These are phyloP conservation scores for Fusarium tjaetaba DNA, from an alignment of 2,329 filamentous ascomycete species.

Conservation along the genomic window DNA sequence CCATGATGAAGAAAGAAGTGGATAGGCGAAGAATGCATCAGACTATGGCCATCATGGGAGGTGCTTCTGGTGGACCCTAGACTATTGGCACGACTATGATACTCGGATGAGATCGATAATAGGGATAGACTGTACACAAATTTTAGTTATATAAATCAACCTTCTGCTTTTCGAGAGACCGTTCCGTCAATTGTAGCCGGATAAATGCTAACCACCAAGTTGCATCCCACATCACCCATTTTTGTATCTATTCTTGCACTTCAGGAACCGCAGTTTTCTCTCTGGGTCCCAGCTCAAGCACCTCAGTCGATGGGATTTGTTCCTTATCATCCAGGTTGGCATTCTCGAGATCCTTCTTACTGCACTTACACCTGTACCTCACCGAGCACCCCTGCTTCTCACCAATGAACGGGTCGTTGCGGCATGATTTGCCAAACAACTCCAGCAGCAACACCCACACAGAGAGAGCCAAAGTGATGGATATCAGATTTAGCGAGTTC, in stretches of 20 bases:
- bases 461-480: constrained; percentile 56
- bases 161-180: not conserved
- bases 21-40: constrained; percentile 66
- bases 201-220: not conserved
- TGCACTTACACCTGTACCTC: constrained; percentile 56
- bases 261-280: constrained; percentile 42
- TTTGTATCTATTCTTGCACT: constrained; percentile 28
- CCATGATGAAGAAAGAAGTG: constrained; percentile 74
- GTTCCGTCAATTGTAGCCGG: not conserved
- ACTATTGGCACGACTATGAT: not conserved
- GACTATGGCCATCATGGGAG: constrained; percentile 55
- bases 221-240: not conserved
- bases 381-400: constrained; percentile 47
- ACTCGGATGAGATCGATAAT: not conserved
- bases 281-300: constrained; percentile 33
- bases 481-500: constrained; percentile 57
- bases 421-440: constrained; percentile 59
- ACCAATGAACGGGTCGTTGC: constrained; percentile 56
- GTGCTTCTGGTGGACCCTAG: constrained; percentile 26
- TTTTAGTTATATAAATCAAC: not conserved
- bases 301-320: constrained; percentile 38
- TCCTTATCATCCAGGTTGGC: constrained; percentile 43
- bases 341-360: constrained; percentile 50
- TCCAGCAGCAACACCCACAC: constrained; percentile 60
- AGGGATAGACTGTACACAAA: not conserved